phyloP scores from a whole-genome alignment of 495 filamentous ascomycete genomes.

The Bathelium albidoporum region DNA sequence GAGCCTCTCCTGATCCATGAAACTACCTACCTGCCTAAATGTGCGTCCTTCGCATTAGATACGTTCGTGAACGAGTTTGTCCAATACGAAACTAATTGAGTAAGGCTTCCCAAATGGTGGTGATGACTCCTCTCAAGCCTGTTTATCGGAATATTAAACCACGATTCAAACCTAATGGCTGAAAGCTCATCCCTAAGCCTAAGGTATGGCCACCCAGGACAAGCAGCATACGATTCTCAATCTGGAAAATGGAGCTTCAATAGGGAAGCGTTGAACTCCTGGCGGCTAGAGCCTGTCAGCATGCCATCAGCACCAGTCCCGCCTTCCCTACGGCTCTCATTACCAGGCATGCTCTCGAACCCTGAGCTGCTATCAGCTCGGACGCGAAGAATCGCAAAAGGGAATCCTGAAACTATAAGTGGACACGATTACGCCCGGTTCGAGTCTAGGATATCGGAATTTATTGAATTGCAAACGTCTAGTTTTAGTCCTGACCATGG shows the following conservation, averaged over 20 bases:
- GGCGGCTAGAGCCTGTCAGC: constrained; percentile 13
- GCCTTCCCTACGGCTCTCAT: constrained; percentile 7
- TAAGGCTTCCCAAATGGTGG: constrained; percentile 16
- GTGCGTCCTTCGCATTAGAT: not conserved
- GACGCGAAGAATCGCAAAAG: constrained; percentile 6
- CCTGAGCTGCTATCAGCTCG: not conserved
- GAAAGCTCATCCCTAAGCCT: constrained; percentile 43
- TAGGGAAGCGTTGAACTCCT: constrained; percentile 15
- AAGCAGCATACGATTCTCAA: constrained; percentile 43
- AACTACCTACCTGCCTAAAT: too few species aligned
- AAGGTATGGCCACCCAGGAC: constrained; percentile 57
- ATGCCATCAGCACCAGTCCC: not conserved
- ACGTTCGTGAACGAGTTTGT: not conserved
- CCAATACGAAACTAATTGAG: not conserved
- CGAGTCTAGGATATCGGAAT: constrained; percentile 21
- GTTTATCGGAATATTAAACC: constrained; percentile 33
- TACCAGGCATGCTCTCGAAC: not conserved
- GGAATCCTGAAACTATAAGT: constrained; percentile 14
- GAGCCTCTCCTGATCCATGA: too few species aligned
- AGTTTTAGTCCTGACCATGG: constrained; percentile 25
- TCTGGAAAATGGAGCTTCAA: constrained; percentile 48
- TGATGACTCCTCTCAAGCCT: constrained; percentile 6
- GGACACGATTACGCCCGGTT: constrained; percentile 19
- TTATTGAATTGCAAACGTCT: constrained; percentile 12
- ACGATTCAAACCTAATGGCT: constrained; percentile 47